phyloP scores from a whole-genome alignment of 23 red algal genomes.

The Pyropia haitanensis region DNA sequence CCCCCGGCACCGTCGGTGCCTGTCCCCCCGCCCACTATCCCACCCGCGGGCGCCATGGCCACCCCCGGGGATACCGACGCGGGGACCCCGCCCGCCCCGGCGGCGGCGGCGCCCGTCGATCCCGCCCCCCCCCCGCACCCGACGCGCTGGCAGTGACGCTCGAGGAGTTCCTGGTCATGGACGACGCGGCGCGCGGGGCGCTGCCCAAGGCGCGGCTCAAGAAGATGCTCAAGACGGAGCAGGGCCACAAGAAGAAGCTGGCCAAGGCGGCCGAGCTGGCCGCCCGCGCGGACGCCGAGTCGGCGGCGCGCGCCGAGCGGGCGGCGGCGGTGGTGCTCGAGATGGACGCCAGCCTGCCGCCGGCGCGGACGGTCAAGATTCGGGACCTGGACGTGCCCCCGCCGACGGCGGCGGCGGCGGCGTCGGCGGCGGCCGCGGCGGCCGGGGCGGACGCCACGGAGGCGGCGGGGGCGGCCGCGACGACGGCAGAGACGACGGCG shows the following conservation, averaged over 20 bases:
- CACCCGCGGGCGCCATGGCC: background rate
- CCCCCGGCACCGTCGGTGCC: background rate
- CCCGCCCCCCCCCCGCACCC: background rate
- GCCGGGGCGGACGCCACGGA: too few relatives aligned
- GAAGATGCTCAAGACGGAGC: constrained; percentile 50
- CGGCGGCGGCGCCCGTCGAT: background rate
- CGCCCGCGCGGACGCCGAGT: constrained; percentile 37
- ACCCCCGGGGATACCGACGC: background rate
- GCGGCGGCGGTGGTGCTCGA: constrained; percentile 53
- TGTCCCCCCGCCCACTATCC: background rate
- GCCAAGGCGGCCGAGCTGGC: constrained; percentile 60
- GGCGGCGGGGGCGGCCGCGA: too few relatives aligned
- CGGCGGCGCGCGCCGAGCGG: constrained; percentile 45
- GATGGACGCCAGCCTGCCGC: constrained; percentile 56
- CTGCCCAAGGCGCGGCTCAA: constrained; percentile 51
- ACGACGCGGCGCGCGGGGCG: constrained; percentile 19
- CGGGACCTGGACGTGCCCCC: constrained; percentile 22
- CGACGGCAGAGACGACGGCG: too few relatives aligned
- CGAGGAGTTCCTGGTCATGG: constrained; percentile 59
- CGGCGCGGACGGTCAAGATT: constrained; percentile 40
- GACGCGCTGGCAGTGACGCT: constrained; percentile 41
- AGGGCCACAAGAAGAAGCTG: constrained; percentile 53
- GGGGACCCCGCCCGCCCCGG: background rate
- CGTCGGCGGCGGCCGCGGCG: too few relatives aligned
- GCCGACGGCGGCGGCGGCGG: background rate